Percentiles rank a stretch among this genome's conserved stretches.
These are phyloP conservation scores for Leucosporidium yakuticum DNA, from an alignment of 768 basidiomycete species.

Conservation along the genomic window DNA sequence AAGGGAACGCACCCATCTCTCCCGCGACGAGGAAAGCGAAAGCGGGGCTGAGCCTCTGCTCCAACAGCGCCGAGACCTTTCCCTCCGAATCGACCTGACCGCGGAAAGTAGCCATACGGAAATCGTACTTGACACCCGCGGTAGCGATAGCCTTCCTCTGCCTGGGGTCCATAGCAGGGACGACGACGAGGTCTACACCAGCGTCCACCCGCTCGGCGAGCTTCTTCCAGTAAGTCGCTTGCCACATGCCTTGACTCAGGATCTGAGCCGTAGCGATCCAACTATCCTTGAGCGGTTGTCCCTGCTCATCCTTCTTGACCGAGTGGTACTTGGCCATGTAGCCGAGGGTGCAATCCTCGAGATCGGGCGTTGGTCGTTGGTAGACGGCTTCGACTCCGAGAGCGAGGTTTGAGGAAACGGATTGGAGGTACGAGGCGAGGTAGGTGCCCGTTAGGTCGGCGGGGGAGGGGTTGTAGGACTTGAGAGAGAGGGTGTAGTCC, in stretches of 20 bases:
- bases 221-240: constrained; percentile 95
- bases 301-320: constrained; percentile 24
- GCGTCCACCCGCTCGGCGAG: constrained; percentile 92
- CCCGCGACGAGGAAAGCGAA: constrained; percentile 92
- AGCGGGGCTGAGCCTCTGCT: constrained; percentile 90
- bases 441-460: constrained; percentile 84
- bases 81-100: constrained; percentile 92
- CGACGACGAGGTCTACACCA: constrained; percentile 83
- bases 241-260: constrained; percentile 59
- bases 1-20: constrained; percentile 55
- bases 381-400: constrained; percentile 77
- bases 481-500: constrained; percentile 78
- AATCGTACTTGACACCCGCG: constrained; percentile 91
- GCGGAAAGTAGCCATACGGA: constrained; percentile 85
- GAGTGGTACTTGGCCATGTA: constrained; percentile 72
- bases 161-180: constrained; percentile 59
- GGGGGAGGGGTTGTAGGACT: constrained; percentile 85
- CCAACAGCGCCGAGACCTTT: constrained; percentile 88
- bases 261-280: constrained; percentile 39
- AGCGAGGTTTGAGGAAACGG: constrained; percentile 80
- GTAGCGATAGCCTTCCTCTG: constrained; percentile 89
- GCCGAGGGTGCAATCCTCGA: constrained; percentile 49
- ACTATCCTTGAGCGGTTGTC: constrained; percentile 24
- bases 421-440: constrained; percentile 85
- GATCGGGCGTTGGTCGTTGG: constrained; percentile 63